Percentiles rank a stretch among this genome's conserved stretches.
phyloP scores from a whole-genome alignment of 2,329 filamentous ascomycete genomes.

The Colletotrichum spinosum region DNA sequence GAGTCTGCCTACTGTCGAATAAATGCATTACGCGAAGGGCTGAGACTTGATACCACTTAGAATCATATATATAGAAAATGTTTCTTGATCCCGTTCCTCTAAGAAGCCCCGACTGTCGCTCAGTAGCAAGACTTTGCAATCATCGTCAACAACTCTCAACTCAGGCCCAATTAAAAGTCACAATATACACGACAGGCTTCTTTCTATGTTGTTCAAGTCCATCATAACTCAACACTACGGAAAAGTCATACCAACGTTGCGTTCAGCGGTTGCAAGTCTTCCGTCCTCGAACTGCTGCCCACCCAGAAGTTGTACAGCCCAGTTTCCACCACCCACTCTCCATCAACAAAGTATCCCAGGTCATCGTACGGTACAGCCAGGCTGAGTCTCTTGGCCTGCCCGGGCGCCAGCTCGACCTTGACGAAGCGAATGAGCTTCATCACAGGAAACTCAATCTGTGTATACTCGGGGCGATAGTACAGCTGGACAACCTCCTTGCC shows the following conservation, averaged over 20 bases:
- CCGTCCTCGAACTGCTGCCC: constrained; percentile 43
- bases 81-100: too few relatives aligned
- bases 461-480: constrained; percentile 56
- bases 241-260: constrained; percentile 12
- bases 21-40: too few relatives aligned
- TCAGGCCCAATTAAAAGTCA: too few relatives aligned
- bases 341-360: constrained; percentile 45
- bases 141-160: too few relatives aligned
- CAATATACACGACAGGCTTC: too few relatives aligned
- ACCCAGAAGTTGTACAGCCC: constrained; percentile 46
- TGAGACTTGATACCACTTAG: too few relatives aligned
- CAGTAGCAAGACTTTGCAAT: too few relatives aligned
- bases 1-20: too few relatives aligned
- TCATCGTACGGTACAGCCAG: constrained; percentile 43
- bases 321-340: constrained; percentile 40
- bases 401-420: constrained; percentile 56
- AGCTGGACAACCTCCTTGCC: constrained; percentile 51
- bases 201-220: too few relatives aligned
- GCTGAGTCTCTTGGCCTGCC: constrained; percentile 52
- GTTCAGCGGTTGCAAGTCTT: constrained; percentile 15
- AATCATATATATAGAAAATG: too few relatives aligned
- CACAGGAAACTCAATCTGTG: constrained; percentile 48
- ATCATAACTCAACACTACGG: not conserved
- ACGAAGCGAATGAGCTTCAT: constrained; percentile 64
- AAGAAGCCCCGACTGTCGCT: too few relatives aligned